Conservation (phyloP, 768 basidiomycete genomes). For the Steccherinum ochraceum region DNA sequence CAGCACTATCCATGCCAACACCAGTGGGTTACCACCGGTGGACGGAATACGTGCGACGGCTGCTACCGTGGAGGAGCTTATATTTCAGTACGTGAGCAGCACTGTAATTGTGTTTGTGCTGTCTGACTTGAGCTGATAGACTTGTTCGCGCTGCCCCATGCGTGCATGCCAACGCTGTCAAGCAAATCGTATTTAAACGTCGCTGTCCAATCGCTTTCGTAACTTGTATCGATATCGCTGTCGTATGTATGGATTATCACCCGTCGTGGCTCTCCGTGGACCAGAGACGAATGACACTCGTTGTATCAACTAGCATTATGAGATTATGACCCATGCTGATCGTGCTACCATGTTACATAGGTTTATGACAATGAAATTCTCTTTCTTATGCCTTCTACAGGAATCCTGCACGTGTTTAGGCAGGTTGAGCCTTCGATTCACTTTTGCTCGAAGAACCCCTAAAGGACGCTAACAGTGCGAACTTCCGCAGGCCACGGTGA, state of each 20-base stretch:
- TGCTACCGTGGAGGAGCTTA: neutral
- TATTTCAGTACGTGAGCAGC: neutral
- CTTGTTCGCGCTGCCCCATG: conserved; percentile 1
- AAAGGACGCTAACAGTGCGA: too few relatives aligned
- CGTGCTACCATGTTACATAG: too few relatives aligned
- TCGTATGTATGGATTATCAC: neutral
- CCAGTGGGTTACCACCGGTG: neutral
- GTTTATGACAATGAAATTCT: neutral
- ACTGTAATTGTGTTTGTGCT: too few relatives aligned
- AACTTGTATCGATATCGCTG: neutral
- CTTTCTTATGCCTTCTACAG: neutral
- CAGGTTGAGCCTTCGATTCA: too few relatives aligned
- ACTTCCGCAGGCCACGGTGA: too few relatives aligned
- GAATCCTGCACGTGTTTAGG: too few relatives aligned
- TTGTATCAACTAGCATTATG: neutral
- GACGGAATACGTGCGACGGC: neutral
- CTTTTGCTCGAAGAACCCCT: too few relatives aligned
- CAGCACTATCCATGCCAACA: conserved; percentile 3
- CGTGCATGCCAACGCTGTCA: conserved; percentile 2
- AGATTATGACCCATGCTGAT: neutral
- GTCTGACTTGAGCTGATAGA: neutral
- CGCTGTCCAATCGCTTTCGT: neutral
- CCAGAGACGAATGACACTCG: neutral
- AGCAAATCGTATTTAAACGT: neutral
- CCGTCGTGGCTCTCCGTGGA: neutral